phyloP scores from a whole-genome alignment of 495 filamentous ascomycete genomes.

The Elasticomyces elasticus region DNA sequence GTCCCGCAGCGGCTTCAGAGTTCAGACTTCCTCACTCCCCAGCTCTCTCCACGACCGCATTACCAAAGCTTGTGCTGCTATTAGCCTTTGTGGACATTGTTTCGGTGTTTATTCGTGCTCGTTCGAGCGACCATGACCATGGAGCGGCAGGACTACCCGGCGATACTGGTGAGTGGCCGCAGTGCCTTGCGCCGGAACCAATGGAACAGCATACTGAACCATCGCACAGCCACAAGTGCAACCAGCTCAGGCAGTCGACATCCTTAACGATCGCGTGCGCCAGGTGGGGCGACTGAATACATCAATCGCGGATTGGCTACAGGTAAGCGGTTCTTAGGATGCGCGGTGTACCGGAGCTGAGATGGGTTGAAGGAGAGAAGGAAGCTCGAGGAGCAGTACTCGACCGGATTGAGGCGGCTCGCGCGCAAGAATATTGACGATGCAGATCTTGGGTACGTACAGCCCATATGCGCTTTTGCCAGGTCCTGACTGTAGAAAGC shows the following conservation, averaged over 20 bases:
- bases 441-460: constrained; percentile 20
- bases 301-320: constrained; percentile 93
- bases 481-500: constrained; percentile 59
- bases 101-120: neutral
- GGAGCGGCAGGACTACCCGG: constrained; percentile 70
- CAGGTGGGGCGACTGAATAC: constrained; percentile 76
- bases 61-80: neutral
- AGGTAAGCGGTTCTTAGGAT: constrained; percentile 48
- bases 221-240: constrained; percentile 40
- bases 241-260: constrained; percentile 71
- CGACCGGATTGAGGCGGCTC: constrained; percentile 71
- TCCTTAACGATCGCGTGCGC: constrained; percentile 80
- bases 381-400: constrained; percentile 84
- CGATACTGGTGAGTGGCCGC: constrained; percentile 67
- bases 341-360: constrained; percentile 3
- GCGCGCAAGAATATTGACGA: constrained; percentile 43
- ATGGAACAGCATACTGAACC: neutral
- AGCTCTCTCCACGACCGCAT: neutral
- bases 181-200: neutral
- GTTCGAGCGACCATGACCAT: constrained; percentile 4
- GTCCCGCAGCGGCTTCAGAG: neutral
- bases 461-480: too few relatives aligned
- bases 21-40: neutral
- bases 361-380: constrained; percentile 64
- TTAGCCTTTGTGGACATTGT: neutral